Percentiles rank a stretch among this genome's conserved stretches.
phyloP scores from a whole-genome alignment of 306 rosid genomes.

The Urtica urens region DNA sequence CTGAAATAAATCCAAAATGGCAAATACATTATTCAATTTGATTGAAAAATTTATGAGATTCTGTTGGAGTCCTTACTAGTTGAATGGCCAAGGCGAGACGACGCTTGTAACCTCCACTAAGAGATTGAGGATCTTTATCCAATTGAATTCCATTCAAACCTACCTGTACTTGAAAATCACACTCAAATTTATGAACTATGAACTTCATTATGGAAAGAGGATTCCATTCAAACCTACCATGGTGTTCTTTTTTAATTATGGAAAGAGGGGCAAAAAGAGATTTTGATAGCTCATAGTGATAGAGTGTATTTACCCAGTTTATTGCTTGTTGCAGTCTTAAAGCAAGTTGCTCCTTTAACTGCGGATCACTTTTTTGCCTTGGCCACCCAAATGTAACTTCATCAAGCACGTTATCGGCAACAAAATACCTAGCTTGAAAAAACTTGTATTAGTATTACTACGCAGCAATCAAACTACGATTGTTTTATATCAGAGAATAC shows the following conservation, averaged over 20 bases:
- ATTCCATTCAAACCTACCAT: slow-evolving; percentile 1
- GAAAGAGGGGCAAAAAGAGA: no score
- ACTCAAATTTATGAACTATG: slow-evolving; percentile 8
- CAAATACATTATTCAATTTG: slow-evolving; percentile 3
- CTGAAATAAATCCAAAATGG: slow-evolving; percentile 34
- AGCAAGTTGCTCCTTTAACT: slow-evolving; percentile 62
- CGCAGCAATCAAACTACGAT: no score
- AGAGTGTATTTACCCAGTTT: slow-evolving; percentile 69
- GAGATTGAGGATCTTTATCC: slow-evolving; percentile 87
- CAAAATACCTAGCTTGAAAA: slow-evolving; percentile 57
- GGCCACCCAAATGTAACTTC: slow-evolving; percentile 99
- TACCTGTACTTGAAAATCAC: slow-evolving; percentile 51
- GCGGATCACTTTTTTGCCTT: slow-evolving; percentile 52
- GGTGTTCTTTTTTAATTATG: not conserved
- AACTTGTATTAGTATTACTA: no score
- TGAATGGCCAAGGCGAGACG: slow-evolving; percentile 94
- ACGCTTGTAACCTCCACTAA: slow-evolving; percentile 96
- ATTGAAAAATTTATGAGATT: not conserved
- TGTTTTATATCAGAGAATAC: no score
- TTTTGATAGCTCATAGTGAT: no score
- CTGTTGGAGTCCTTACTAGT: slow-evolving; percentile 39
- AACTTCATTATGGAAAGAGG: slow-evolving; percentile 2
- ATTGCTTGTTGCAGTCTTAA: slow-evolving; percentile 80
- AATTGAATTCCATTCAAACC: slow-evolving; percentile 75
- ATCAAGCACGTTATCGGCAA: slow-evolving; percentile 76